Conservation (phyloP, 23 red algal genomes). For the Gracilaria domingensis region DNA sequence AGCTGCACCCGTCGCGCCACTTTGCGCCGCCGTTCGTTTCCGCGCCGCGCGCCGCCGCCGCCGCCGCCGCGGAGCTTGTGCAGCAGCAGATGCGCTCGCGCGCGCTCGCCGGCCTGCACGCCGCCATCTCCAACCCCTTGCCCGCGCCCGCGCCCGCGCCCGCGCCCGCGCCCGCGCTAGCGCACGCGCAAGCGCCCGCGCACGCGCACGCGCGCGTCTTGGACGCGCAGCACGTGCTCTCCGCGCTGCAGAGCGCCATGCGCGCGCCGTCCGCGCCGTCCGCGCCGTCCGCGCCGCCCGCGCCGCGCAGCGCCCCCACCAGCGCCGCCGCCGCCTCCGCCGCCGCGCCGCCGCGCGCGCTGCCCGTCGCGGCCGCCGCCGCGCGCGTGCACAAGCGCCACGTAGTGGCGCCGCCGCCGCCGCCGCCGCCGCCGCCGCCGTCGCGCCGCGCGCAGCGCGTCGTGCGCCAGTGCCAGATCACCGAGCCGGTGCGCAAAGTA, state of each 20-base stretch:
- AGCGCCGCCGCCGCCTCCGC: neutral
- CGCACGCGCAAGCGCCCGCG: no score
- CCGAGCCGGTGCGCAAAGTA: slow-evolving; percentile 56
- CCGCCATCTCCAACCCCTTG: neutral
- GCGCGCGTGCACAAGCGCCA: neutral
- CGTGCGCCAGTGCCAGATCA: slow-evolving; percentile 32
- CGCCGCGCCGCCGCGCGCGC: neutral
- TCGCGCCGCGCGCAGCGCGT: neutral
- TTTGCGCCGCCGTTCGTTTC: neutral
- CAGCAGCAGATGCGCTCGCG: no score
- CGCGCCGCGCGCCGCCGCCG: slow-evolving; percentile 7
- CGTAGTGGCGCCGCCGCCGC: neutral
- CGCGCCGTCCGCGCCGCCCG: neutral
- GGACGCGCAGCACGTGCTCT: neutral
- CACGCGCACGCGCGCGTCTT: neutral
- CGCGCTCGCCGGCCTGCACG: neutral
- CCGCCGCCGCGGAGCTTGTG: neutral
- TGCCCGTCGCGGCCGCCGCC: neutral
- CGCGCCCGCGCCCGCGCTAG: no score
- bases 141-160: no score
- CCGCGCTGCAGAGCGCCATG: neutral
- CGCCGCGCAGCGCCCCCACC: neutral
- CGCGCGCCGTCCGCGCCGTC: neutral
- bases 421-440: neutral
- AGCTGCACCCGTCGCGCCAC: neutral